phyloP scores from a whole-genome alignment of 176 grass and related monocot species.

The Aegilops longissima region DNA sequence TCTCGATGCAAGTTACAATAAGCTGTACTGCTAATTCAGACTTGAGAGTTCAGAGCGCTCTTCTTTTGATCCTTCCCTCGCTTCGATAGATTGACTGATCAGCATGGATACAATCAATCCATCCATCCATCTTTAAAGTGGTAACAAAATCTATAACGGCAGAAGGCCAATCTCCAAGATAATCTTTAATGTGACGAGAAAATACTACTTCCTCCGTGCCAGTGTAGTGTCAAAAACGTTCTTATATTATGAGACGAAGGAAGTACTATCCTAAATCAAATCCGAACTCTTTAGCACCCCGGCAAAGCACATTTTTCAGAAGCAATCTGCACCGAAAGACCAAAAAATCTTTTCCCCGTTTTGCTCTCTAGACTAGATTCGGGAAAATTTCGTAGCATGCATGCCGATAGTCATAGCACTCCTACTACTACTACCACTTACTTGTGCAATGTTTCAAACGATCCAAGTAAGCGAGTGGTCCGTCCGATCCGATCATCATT shows the following conservation, averaged over 20 bases:
- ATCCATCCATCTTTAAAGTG: neutral
- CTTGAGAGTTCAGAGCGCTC: neutral
- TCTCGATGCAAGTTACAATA: conserved; percentile 14
- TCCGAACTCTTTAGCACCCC: neutral
- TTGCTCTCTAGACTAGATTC: neutral
- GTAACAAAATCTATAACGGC: neutral
- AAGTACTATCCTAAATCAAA: too few species aligned
- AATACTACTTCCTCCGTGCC: too few species aligned
- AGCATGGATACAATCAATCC: neutral
- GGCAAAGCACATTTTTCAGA: neutral
- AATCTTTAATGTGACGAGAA: too few species aligned
- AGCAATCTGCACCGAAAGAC: neutral
- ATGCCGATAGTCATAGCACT: too few species aligned
- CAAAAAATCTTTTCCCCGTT: neutral
- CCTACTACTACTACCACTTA: too few species aligned
- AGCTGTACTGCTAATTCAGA: neutral
- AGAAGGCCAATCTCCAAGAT: neutral
- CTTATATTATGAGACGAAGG: too few species aligned
- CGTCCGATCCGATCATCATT: neutral
- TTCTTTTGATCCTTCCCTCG: neutral
- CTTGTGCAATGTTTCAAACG: neutral
- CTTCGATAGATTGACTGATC: neutral
- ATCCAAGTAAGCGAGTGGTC: neutral
- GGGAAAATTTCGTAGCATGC: neutral
- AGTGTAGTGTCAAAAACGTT: too few species aligned